Evolutionary conservation across 2,329 filamentous ascomycete species (phyloP), one percentile per base, ranked within the genome.

Genomic region (Anisogramma anomala): DNA sequence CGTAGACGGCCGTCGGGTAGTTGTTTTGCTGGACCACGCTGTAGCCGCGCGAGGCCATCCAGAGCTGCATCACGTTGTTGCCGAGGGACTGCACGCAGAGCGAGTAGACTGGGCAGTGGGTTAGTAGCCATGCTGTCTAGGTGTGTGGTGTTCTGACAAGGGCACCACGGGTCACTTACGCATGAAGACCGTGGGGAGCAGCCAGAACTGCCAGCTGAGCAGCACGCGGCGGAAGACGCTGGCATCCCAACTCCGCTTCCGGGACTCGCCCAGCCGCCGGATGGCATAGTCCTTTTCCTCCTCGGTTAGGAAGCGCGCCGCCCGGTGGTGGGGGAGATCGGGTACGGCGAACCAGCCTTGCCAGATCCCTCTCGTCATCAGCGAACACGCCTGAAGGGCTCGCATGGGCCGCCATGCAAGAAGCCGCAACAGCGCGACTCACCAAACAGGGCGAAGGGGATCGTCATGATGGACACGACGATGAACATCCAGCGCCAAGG

Each of bases 331-430:
- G 8, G 64, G 64, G 3, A 67, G 50, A 41, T 64, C 60, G 2
- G 64, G 64, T 17, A 67, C 66, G 28, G 64, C 62, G 11, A 66
- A 50, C 63, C 63, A 67, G 4, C 62, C 61, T n/a, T n/a, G n/a
- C n/a, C n/a, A n/a, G n/a, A n/a, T n/a, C n/a, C n/a, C n/a, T n/a
- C n/a, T n/a, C n/a, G n/a, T n/a, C n/a, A n/a, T n/a, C n/a, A n/a
- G n/a, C n/a, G n/a, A n/a, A n/a, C n/a, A n/a, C n/a, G n/a, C n/a
- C n/a, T n/a, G n/a, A n/a, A n/a, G n/a, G n/a, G n/a, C n/a, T n/a
- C n/a, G n/a, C n/a, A n/a, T n/a, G n/a, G n/a, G n/a, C n/a, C n/a
- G n/a, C n/a, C n/a, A n/a, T n/a, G n/a, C n/a, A 9, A 7, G 15
- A 4, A 9, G 25, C 5, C n/a, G 10, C 3, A 17, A 14, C n/a